Base-by-base conservation (phyloP, 352 stramenopile species). In the Phytophthora pinifolia region DNA sequence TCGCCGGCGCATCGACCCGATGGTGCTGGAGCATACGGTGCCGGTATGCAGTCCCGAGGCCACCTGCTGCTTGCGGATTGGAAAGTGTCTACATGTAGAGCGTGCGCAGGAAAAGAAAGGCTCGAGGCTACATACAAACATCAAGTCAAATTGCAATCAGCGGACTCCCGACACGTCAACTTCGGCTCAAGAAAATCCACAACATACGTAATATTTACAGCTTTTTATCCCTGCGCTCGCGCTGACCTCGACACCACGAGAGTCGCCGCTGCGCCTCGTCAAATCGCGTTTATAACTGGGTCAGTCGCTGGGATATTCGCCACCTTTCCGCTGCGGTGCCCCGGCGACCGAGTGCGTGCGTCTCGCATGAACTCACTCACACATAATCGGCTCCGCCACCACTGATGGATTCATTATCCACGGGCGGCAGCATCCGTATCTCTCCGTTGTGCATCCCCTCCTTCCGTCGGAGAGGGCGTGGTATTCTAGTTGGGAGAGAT, bases 391-490 rank as follows among this genome's bases (percentile, higher is more conserved):
- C n/a, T n/a, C n/a, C n/a, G n/a, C 41, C 39, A 54, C 22, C 39
- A 14, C 31, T 48, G 37, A 52, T 60, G 51, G 48, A 62, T 70
- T 69, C 54, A 36, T 44, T 69, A 52, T 73, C 30, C 54, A 62
- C 17, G 15, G 25, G 37, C 51, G 18, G 39, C 4, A 37, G 36
- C 44, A 51, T 31, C 15, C 25, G 8, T 22, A 36, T n/a, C 48
- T 56, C 32, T 54, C 55, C 45, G 25, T 51, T n/a, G 37, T 38
- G 9, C 44, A 39, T 48, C 31, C 29, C 25, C 59, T 70, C 59
- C 59, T 73, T 69, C 64, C 25, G 45, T 73, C 54, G 54, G 53
- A 69, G 57, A 53, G 42, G 20, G n/a, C 36, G 59, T 45, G 9
- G 2, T 39, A 22, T 27, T 13, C 22, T 4, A 27, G 22, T 6